Evolutionary conservation across 768 basidiomycete species (phyloP).

Genomic region (Chalciporus piperatus): DNA sequence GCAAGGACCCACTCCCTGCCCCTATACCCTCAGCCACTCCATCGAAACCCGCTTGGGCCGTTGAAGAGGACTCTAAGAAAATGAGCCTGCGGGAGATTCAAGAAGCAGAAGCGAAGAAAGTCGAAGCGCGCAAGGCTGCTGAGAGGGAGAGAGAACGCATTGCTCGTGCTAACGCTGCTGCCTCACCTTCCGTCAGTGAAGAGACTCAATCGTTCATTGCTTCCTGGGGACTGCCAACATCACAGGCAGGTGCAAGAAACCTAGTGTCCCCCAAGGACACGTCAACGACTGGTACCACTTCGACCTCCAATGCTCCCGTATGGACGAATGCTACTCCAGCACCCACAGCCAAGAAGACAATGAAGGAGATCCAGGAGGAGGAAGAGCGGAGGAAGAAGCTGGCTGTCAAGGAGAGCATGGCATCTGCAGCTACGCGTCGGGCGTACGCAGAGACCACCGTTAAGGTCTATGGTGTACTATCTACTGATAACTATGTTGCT

Average conservation of each 20-base stretch:
- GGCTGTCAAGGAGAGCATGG: constrained; percentile 56
- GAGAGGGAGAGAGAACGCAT: constrained; percentile 70
- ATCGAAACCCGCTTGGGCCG: constrained; percentile 61
- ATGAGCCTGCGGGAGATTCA: constrained; percentile 92
- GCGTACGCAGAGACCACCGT: constrained; percentile 77
- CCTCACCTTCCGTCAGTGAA: constrained; percentile 41
- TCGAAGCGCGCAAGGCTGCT: constrained; percentile 70
- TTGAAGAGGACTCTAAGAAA: constrained; percentile 67
- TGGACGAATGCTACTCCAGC: constrained; percentile 70
- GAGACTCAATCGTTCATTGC: constrained; percentile 61
- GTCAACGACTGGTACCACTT: constrained; percentile 16
- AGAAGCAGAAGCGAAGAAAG: constrained; percentile 82
- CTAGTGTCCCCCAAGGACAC: constrained; percentile 42
- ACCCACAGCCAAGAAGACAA: constrained; percentile 72
- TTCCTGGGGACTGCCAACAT: constrained; percentile 85
- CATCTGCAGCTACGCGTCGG: constrained; percentile 56
- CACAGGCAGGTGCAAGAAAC: constrained; percentile 64
- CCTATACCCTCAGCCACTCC: constrained; percentile 21
- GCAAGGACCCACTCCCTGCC: constrained; percentile 25
- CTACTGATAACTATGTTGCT: constrained; percentile 7
- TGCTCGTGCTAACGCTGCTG: constrained; percentile 42
- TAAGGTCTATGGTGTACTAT: constrained; percentile 48
- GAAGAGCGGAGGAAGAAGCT: constrained; percentile 83
- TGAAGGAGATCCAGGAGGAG: constrained; percentile 99
- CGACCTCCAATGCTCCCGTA: constrained; percentile 45